Evolutionary conservation across 805 yeast species (phyloP).

Genomic region (Starmerella geochares): DNA sequence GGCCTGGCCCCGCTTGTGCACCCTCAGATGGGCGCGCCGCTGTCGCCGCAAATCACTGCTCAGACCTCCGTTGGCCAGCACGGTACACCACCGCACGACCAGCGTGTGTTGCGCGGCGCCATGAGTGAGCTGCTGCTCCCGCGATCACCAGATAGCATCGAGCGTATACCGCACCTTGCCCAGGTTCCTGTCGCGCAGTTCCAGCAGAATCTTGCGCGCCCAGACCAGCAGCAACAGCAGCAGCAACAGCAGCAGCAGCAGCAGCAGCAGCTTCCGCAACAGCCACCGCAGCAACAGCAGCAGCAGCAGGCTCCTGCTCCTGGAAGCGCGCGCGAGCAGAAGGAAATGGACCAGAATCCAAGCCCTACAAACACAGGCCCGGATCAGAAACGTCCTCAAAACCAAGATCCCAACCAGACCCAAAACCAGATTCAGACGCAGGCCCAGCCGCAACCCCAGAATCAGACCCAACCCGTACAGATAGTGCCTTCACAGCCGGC

Average conservation of each 20-base stretch:
- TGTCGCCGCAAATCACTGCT: constrained; percentile 18
- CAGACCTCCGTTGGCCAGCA: constrained; percentile 12
- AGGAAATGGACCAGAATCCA: background rate
- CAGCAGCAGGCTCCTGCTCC: background rate
- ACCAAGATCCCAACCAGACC: background rate
- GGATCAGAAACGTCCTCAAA: background rate
- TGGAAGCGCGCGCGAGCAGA: background rate
- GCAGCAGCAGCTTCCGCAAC: background rate
- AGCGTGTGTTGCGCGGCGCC: constrained; percentile 23
- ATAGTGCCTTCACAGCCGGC: background rate
- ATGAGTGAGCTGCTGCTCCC: constrained; percentile 28
- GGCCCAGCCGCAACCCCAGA: constrained; percentile 6
- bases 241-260: constrained; percentile 2
- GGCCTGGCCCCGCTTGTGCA: constrained; percentile 13
- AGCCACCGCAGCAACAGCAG: background rate
- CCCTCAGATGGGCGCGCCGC: constrained; percentile 12
- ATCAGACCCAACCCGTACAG: background rate
- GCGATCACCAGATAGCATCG: constrained; percentile 24
- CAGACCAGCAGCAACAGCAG: constrained; percentile 4
- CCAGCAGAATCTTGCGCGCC: constrained; percentile 6
- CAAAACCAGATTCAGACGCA: background rate
- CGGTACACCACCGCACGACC: constrained; percentile 15
- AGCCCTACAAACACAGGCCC: background rate
- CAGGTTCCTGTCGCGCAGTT: constrained; percentile 25
- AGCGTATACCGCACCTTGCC: constrained; percentile 26